Conservation (phyloP, 2,329 filamentous ascomycete species). For the Trichophyton benhamiae region DNA sequence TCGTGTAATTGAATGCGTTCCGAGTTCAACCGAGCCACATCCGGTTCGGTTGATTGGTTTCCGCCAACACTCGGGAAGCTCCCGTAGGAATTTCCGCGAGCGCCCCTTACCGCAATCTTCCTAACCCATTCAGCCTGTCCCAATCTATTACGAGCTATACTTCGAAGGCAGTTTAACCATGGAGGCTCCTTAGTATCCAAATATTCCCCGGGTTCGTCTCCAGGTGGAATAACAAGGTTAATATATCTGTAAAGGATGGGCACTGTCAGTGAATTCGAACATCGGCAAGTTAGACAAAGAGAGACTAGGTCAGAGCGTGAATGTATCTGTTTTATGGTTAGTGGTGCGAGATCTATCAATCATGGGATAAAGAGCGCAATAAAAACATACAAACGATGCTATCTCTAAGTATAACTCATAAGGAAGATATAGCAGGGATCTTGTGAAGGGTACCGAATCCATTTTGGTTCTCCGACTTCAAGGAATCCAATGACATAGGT, state of each 20-base stretch:
- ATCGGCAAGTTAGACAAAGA: background rate
- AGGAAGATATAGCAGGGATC: background rate
- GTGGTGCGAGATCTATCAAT: background rate
- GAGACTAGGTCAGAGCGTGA: background rate
- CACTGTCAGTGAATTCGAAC: background rate
- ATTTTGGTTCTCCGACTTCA: background rate
- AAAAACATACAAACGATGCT: background rate
- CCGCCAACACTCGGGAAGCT: no score
- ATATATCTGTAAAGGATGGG: background rate
- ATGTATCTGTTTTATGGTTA: background rate
- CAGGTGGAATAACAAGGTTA: background rate
- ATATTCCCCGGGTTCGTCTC: no score
- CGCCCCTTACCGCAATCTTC: background rate
- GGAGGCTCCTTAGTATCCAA: background rate
- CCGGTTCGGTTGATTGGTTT: no score
- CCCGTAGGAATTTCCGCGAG: background rate
- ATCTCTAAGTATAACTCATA: background rate
- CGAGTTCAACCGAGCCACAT: no score
- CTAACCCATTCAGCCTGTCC: background rate
- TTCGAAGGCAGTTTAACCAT: background rate
- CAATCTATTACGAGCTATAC: background rate
- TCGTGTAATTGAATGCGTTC: background rate
- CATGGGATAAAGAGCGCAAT: background rate
- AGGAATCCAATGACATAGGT: no score
- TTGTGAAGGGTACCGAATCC: background rate